phyloP scores from a whole-genome alignment of 352 stramenopile genomes.

The Pythium inflatum region DNA sequence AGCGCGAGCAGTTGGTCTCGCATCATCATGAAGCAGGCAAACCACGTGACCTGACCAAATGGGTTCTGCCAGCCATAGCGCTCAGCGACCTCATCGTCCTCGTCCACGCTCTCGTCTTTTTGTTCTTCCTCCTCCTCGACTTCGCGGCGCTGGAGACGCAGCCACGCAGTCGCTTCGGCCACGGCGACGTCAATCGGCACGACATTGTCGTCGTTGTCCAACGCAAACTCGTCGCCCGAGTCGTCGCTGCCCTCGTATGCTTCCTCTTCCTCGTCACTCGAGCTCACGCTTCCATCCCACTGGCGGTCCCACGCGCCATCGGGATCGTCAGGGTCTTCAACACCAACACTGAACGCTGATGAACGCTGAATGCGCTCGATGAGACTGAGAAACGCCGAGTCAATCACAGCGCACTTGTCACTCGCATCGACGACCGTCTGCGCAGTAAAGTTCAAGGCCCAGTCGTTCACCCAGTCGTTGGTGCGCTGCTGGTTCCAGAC shows the following conservation, averaged over 20 bases:
- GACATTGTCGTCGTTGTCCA: conserved; percentile 7
- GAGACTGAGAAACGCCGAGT: not conserved
- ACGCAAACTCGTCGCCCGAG: not conserved
- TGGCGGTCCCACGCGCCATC: not conserved
- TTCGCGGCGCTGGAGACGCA: not conserved
- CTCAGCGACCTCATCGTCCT: too few species aligned
- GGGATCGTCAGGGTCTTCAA: too few species aligned
- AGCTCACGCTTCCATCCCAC: too few species aligned
- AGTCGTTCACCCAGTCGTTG: not conserved
- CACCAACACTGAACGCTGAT: too few species aligned
- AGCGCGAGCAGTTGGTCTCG: too few species aligned
- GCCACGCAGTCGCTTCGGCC: not conserved
- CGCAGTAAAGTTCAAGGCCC: too few species aligned
- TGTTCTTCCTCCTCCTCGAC: not conserved
- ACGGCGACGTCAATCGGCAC: not conserved
- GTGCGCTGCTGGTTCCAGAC: not conserved
- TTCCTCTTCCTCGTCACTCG: not conserved
- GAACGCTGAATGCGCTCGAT: not conserved
- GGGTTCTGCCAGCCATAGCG: not conserved
- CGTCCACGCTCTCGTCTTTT: not conserved
- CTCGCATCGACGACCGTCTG: not conserved
- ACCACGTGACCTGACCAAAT: conserved; percentile 4
- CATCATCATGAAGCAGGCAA: not conserved
- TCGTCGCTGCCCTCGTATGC: not conserved
- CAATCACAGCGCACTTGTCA: not conserved